Percentiles rank a stretch among this genome's conserved stretches.
phyloP scores from a whole-genome alignment of 371 early-diverging fungal species.

The Saksenaea oblongispora region DNA sequence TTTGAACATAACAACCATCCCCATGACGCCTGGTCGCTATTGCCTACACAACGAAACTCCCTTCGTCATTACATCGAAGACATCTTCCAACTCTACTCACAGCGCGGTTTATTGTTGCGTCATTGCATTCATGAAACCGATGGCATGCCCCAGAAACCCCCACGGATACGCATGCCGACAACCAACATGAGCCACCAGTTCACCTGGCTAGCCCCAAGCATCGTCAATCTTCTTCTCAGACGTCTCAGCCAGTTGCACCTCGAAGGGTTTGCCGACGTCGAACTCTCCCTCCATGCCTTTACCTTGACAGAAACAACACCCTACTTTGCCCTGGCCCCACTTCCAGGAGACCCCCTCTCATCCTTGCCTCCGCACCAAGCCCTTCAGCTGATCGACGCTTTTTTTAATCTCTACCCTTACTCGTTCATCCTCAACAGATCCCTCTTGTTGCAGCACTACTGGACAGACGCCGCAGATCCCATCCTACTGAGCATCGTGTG shows the following conservation, averaged over 20 bases:
- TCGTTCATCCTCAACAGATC: slow-evolving; percentile 37
- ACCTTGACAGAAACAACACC: background rate
- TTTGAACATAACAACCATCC: slow-evolving; percentile 19
- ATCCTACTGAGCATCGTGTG: slow-evolving; percentile 35
- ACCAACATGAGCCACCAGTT: slow-evolving; percentile 12
- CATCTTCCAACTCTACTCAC: slow-evolving; percentile 5
- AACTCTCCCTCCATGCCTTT: background rate
- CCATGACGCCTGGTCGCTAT: background rate
- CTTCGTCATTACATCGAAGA: slow-evolving; percentile 9
- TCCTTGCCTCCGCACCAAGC: slow-evolving; percentile 35
- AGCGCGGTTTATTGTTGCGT: background rate
- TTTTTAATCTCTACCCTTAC: slow-evolving; percentile 33
- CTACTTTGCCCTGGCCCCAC: background rate
- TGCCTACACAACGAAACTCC: background rate
- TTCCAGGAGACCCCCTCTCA: slow-evolving; percentile 23
- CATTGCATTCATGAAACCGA: background rate
- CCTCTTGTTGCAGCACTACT: slow-evolving; percentile 28
- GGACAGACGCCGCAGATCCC: slow-evolving; percentile 38
- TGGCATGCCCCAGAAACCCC: background rate
- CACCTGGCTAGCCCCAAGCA: slow-evolving; percentile 17
- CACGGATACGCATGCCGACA: background rate
- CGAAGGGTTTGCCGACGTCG: background rate
- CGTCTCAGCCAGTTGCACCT: background rate
- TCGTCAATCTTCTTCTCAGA: slow-evolving; percentile 18
- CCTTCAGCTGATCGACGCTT: slow-evolving; percentile 26